Base-by-base conservation (phyloP, 495 filamentous ascomycete genomes). In the Staphylotrichum longicolle region DNA sequence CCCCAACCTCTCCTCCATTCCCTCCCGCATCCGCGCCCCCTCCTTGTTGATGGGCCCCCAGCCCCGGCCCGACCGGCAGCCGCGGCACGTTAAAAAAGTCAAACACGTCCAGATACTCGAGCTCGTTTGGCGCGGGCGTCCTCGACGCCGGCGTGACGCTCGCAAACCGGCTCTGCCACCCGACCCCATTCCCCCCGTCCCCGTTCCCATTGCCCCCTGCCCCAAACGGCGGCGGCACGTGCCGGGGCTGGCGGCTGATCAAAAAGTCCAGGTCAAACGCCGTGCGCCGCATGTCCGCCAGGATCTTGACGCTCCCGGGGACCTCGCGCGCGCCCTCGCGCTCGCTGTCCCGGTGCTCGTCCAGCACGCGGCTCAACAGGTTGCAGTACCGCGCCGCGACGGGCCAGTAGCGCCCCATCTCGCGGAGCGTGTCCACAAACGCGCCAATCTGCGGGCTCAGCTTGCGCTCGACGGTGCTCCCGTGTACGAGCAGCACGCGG, bases 71-170 rank as follows among this genome's bases (percentile, higher is more conserved):
- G 40, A 79, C 70, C 4, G 89, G 87, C 7, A 94, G 76, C 15
- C 90, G 78, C 4, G 91, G 91, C 48, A 94, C 83, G 72, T 95
- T 95, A 78, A 95, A 96, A 75, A 93, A 95, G 62, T 92, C 89
- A 70, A 96, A 96, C 3, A 95, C 89, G 68, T 96, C 91, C n/a
- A 95, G 76, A 66, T 93, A 95, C 65, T 95, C 91, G 10, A 94
- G 77, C 58, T 96, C 89, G 69, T 92, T 90, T 8, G 87, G 83
- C 9, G 82, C 88, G n/a, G 85, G 86, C 58, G 83, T 91, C 34
- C 84, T 77, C 9, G 54, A 46, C 54, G 78, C 79, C 1, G 80
- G 73, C 7, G 75, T 78, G 63, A 72, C 74, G 66, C 75, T 79
- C 2, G 74, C 72, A 15, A 77, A 64, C 4, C 73, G 70, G 44